Conservation (phyloP, 176 grass and related monocot genomes). For the Bonia amplexicaulis region DNA sequence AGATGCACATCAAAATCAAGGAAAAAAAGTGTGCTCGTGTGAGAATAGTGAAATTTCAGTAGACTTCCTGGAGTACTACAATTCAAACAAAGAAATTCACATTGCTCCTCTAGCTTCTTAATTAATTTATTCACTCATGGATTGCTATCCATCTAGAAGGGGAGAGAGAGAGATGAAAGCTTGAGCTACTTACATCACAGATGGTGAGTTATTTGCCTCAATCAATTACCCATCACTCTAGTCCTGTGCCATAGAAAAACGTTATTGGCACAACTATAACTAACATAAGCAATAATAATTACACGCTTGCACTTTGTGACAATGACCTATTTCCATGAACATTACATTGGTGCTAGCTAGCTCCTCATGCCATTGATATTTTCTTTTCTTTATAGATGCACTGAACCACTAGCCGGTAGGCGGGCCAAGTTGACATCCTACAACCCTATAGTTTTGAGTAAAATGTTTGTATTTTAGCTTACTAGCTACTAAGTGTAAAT, state of each 20-base stretch:
- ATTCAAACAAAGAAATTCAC: not conserved
- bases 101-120: not conserved
- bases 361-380: conserved; percentile 6
- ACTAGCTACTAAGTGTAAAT: not conserved
- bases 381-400: not conserved
- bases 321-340: conserved; percentile 37
- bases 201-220: conserved; percentile 72
- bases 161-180: not conserved
- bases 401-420: not conserved
- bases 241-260: conserved; percentile 36
- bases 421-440: not conserved
- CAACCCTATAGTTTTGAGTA: not conserved
- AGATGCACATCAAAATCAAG: not conserved
- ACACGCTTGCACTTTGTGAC: conserved; percentile 38
- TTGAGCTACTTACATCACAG: conserved; percentile 42
- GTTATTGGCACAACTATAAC: conserved; percentile 52
- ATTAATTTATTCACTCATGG: not conserved
- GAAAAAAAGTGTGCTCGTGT: not conserved
- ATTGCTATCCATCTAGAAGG: conserved; percentile 32
- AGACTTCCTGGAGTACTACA: not conserved
- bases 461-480: not conserved
- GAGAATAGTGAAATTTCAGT: not conserved
- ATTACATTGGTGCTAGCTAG: not conserved
- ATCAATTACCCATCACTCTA: conserved; percentile 40
- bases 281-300: conserved; percentile 58